Percentiles rank a stretch among this genome's conserved stretches.
phyloP scores from a whole-genome alignment of 2,329 filamentous ascomycete species.

The Teratosphaeriaceae sp. region DNA sequence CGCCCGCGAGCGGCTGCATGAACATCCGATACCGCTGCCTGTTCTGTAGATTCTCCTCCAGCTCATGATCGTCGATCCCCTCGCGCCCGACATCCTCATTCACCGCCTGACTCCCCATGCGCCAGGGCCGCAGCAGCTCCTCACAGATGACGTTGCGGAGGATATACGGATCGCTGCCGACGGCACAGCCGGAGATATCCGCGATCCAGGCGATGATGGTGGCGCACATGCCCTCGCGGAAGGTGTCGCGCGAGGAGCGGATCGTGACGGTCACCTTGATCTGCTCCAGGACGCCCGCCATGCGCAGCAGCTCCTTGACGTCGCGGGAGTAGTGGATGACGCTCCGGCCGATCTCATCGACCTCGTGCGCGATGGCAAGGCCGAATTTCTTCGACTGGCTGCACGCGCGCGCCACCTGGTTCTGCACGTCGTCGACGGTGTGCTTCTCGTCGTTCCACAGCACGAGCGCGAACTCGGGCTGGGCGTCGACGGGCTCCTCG shows the following conservation, averaged over 20 bases:
- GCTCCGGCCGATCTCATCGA: slow-evolving; percentile 80
- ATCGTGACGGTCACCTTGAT: slow-evolving; percentile 96
- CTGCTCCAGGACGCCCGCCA: slow-evolving; percentile 82
- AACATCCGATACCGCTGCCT: slow-evolving; percentile 36
- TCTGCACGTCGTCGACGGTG: slow-evolving; percentile 81
- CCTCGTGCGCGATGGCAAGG: slow-evolving; percentile 71
- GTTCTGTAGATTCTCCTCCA: slow-evolving; percentile 44
- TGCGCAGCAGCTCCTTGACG: slow-evolving; percentile 64
- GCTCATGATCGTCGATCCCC: slow-evolving; percentile 76
- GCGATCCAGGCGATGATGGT: slow-evolving; percentile 93
- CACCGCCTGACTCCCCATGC: slow-evolving; percentile 72
- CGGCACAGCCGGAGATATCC: slow-evolving; percentile 84
- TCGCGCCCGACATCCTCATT: slow-evolving; percentile 72
- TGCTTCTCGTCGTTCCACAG: slow-evolving; percentile 99
- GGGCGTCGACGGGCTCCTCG: slow-evolving; percentile 51
- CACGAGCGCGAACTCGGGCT: slow-evolving; percentile 73
- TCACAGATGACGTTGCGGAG: slow-evolving; percentile 80
- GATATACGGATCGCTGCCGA: slow-evolving; percentile 72
- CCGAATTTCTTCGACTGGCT: slow-evolving; percentile 64
- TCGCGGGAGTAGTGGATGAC: slow-evolving; percentile 71
- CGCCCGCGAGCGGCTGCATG: slow-evolving; percentile 23
- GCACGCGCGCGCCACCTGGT: slow-evolving; percentile 88
- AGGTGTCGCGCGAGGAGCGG: slow-evolving; percentile 86
- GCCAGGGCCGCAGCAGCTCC: slow-evolving; percentile 83
- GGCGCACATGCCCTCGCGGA: slow-evolving; percentile 97